phyloP scores from a whole-genome alignment of 2,329 filamentous ascomycete genomes.

The Beauveria asiatica region DNA sequence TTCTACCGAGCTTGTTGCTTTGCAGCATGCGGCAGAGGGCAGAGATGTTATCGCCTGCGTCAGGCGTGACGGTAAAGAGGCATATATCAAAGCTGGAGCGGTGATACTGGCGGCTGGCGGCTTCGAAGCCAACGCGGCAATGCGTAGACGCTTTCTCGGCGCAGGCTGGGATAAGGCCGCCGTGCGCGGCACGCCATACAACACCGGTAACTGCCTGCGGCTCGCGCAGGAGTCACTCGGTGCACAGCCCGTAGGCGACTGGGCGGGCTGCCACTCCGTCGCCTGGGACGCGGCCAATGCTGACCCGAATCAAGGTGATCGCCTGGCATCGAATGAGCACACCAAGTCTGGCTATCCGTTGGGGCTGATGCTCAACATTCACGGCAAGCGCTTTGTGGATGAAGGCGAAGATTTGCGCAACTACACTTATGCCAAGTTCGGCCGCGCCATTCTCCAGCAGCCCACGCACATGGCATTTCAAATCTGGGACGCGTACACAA shows the following conservation, averaged over 20 bases:
- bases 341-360: constrained; percentile 63
- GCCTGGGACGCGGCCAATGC: constrained; percentile 56
- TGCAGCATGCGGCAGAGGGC: constrained; percentile 24
- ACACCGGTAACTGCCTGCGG: constrained; percentile 49
- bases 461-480: constrained; percentile 53
- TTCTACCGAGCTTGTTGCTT: constrained; percentile 34
- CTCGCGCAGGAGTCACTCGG: constrained; percentile 41
- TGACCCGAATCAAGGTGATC: constrained; percentile 43
- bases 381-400: constrained; percentile 55
- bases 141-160: constrained; percentile 46
- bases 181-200: constrained; percentile 57
- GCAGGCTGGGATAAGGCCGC: constrained; percentile 54
- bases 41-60: constrained; percentile 26
- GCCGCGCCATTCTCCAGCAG: constrained; percentile 51
- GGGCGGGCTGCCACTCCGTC: constrained; percentile 56
- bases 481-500: constrained; percentile 49
- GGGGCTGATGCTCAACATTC: constrained; percentile 53
- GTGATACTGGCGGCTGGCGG: constrained; percentile 53
- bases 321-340: constrained; percentile 54
- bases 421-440: constrained; percentile 60
- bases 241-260: constrained; percentile 48
- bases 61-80: constrained; percentile 19
- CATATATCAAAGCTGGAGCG: constrained; percentile 26
- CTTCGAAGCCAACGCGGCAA: constrained; percentile 51
- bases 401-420: constrained; percentile 58